Conservation (phyloP, 1,284 basidiomycete species). For the Phellopilus nigrolimitatus region DNA sequence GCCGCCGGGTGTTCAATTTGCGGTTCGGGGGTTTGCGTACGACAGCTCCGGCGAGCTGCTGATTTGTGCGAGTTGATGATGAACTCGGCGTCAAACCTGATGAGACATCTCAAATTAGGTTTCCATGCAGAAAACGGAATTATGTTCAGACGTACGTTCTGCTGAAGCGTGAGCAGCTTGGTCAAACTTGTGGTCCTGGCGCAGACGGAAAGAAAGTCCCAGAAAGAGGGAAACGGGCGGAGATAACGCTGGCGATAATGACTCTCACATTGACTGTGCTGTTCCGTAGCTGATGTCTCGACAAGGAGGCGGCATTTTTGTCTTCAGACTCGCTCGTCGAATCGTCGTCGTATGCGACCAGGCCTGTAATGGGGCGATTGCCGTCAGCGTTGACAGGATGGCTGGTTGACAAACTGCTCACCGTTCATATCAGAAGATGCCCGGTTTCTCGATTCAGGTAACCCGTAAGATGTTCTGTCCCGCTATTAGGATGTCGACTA, state of each 20-base stretch:
- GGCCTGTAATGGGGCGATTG: slow-evolving; percentile 38
- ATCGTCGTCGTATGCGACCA: slow-evolving; percentile 63
- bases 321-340: slow-evolving; percentile 55
- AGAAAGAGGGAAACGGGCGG: slow-evolving; percentile 64
- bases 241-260: slow-evolving; percentile 35
- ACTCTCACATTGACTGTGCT: slow-evolving; percentile 56
- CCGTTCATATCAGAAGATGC: too few relatives aligned
- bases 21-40: neutral
- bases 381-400: too few relatives aligned
- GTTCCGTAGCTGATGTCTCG: slow-evolving; percentile 25
- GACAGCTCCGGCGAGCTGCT: slow-evolving; percentile 1
- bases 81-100: neutral
- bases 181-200: slow-evolving; percentile 60
- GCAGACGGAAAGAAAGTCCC: slow-evolving; percentile 51
- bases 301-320: slow-evolving; percentile 27
- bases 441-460: too few relatives aligned
- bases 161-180: slow-evolving; percentile 33
- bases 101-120: neutral
- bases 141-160: slow-evolving; percentile 42
- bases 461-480: too few relatives aligned
- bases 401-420: too few relatives aligned
- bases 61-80: neutral
- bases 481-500: too few relatives aligned
- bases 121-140: neutral
- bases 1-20: neutral